A percentile compares a stretch with the other conserved stretches of the same genome.
Evolutionary conservation across 2,329 filamentous ascomycete genomes (phyloP).

Genomic region (Blumeriella jaapii): DNA sequence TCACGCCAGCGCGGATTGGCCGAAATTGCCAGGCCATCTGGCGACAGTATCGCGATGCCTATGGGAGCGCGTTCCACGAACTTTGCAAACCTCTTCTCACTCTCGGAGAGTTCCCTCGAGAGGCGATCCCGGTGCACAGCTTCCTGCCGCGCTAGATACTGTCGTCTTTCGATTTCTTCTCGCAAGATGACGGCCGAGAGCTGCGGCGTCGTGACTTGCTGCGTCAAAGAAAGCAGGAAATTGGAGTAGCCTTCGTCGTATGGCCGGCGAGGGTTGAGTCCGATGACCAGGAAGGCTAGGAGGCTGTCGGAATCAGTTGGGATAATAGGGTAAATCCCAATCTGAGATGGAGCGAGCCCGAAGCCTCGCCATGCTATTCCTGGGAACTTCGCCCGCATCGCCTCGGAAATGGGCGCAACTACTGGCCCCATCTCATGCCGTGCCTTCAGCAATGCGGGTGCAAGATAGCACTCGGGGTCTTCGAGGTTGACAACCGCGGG

Average conservation of each 20-base stretch:
- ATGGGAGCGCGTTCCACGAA: conserved; percentile 64
- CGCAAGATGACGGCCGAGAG: conserved; percentile 61
- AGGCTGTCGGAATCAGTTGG: conserved; percentile 52
- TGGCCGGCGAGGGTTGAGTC: conserved; percentile 57
- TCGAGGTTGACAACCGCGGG: conserved; percentile 6
- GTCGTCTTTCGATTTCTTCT: conserved; percentile 51
- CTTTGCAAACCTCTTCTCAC: conserved; percentile 53
- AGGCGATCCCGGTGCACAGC: conserved; percentile 56
- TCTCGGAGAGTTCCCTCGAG: conserved; percentile 48
- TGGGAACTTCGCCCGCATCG: conserved; percentile 40
- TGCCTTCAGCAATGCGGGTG: conserved; percentile 4
- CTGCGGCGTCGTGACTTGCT: conserved; percentile 60
- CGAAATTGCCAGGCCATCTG: conserved; percentile 37
- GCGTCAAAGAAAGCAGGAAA: conserved; percentile 45
- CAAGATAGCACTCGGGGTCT: conserved; percentile 4
- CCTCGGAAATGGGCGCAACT: conserved; percentile 11
- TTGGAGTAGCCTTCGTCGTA: conserved; percentile 64
- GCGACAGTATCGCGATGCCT: conserved; percentile 59
- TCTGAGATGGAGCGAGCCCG: conserved; percentile 49
- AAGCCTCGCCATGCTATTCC: conserved; percentile 54
- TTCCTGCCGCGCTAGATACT: conserved; percentile 47
- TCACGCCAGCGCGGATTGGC: conserved; percentile 10
- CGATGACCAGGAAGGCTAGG: conserved; percentile 57
- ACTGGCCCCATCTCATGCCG: conserved; percentile 2
- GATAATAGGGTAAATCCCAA: conserved; percentile 58